Evolutionary conservation across 192 early-diverging fungal species (phyloP).

Genomic region (Podila epigama): DNA sequence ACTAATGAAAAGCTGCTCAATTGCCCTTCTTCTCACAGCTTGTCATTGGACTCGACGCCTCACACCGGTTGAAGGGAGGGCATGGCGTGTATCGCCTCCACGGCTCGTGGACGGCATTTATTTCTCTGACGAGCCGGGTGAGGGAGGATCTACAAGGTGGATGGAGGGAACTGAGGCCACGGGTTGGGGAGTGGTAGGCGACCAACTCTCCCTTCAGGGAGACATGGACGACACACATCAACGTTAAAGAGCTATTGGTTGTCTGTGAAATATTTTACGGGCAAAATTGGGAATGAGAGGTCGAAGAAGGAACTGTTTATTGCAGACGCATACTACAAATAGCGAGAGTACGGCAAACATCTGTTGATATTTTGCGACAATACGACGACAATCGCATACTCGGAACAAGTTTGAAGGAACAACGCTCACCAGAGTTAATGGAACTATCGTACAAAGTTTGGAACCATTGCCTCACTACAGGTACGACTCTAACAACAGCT

Average conservation of each 20-base stretch:
- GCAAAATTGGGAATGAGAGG: conserved; percentile 12
- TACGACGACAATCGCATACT: conserved; percentile 32
- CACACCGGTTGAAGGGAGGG: too few relatives aligned
- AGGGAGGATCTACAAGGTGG: conserved; percentile 21
- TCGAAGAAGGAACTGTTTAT: conserved; percentile 8
- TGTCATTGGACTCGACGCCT: too few relatives aligned
- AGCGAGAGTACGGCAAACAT: conserved; percentile 3
- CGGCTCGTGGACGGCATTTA: conserved; percentile 5
- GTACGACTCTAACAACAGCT: conserved; percentile 15
- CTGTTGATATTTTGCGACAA: conserved; percentile 35
- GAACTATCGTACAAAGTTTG: conserved; percentile 17
- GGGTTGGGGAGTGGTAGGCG: too few relatives aligned
- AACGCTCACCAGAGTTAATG: conserved; percentile 19
- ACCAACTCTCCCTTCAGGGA: too few relatives aligned
- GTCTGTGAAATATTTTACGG: conserved; percentile 2
- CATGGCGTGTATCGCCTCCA: too few relatives aligned
- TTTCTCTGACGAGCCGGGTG: neutral
- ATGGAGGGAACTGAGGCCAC: too few relatives aligned
- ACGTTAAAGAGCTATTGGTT: conserved; percentile 15
- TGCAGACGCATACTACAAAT: neutral
- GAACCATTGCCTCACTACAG: conserved; percentile 21
- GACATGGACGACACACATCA: too few relatives aligned
- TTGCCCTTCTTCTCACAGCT: too few relatives aligned
- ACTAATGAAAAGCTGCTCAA: too few relatives aligned
- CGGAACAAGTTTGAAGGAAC: conserved; percentile 43